Percentiles rank a stretch among this genome's conserved stretches.
phyloP scores from a whole-genome alignment of 1,284 basidiomycete genomes.

The Pseudozyma pruni region DNA sequence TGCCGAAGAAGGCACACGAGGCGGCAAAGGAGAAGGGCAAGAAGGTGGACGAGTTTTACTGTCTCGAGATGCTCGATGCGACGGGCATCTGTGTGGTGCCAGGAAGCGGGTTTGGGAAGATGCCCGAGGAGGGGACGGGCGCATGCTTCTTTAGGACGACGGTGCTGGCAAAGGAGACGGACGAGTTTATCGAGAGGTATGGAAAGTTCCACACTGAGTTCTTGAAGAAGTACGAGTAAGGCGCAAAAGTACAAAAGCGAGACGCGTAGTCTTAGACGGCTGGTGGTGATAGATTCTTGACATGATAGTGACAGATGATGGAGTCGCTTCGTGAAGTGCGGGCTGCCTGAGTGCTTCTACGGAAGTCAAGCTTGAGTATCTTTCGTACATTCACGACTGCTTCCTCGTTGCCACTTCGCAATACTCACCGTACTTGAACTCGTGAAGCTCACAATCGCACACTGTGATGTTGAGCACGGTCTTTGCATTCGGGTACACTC shows the following conservation, averaged over 20 bases:
- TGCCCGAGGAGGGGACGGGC: conserved; percentile 47
- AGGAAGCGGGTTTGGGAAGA: conserved; percentile 62
- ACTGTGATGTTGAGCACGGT: neutral
- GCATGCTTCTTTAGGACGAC: conserved; percentile 64
- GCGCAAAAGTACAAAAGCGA: neutral
- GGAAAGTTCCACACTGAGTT: conserved; percentile 62
- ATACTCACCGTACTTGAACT: no score
- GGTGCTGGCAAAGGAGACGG: conserved; percentile 65
- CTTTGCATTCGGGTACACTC: neutral
- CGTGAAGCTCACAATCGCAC: no score
- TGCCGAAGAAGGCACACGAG: conserved; percentile 69
- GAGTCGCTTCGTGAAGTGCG: no score
- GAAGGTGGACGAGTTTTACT: conserved; percentile 65
- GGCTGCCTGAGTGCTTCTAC: no score
- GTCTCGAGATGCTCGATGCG: conserved; percentile 59
- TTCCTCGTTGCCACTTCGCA: no score
- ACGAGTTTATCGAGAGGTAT: conserved; percentile 62
- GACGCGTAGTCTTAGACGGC: no score
- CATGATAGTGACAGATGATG: no score
- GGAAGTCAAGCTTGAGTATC: no score
- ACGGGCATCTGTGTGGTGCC: conserved; percentile 67
- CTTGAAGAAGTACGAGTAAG: conserved; percentile 41
- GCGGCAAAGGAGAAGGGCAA: conserved; percentile 53
- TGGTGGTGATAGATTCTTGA: no score
- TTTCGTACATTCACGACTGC: no score